Evolutionary conservation across 176 grass and related monocot genomes (phyloP).

Genomic region (Thalia dealbata): DNA sequence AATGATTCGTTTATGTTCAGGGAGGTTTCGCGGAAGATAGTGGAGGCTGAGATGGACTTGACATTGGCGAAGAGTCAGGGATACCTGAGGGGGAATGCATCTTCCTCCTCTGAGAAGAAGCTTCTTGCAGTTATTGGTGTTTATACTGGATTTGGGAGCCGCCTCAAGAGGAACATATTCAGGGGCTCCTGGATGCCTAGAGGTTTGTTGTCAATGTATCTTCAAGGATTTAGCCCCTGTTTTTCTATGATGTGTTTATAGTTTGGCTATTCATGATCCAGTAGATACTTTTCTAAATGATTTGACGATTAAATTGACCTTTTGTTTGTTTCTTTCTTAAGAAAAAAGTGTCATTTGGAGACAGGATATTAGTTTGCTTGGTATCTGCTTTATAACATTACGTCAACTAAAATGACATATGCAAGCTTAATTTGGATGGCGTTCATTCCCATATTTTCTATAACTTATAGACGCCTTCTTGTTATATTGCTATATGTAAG

Average conservation of each 20-base stretch:
- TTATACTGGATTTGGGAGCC: slow-evolving; percentile 91
- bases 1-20: slow-evolving; percentile 26
- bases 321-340: too few species aligned
- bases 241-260: neutral
- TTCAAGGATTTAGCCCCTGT: neutral
- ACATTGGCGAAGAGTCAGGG: slow-evolving; percentile 83
- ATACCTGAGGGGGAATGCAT: slow-evolving; percentile 55
- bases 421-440: neutral
- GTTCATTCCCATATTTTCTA: neutral
- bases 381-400: too few species aligned
- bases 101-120: slow-evolving; percentile 35
- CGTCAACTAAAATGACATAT: neutral
- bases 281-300: neutral
- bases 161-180: slow-evolving; percentile 71
- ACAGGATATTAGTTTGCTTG: too few species aligned
- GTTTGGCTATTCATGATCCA: neutral
- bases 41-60: slow-evolving; percentile 84
- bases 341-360: neutral
- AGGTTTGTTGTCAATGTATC: slow-evolving; percentile 35
- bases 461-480: neutral
- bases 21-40: slow-evolving; percentile 64
- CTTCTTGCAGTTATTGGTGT: slow-evolving; percentile 85
- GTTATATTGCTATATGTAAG: neutral
- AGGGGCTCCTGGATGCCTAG: slow-evolving; percentile 88
- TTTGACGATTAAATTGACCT: too few species aligned